Conservation (phyloP, 2,329 filamentous ascomycete species). For the Cercospora canescens region DNA sequence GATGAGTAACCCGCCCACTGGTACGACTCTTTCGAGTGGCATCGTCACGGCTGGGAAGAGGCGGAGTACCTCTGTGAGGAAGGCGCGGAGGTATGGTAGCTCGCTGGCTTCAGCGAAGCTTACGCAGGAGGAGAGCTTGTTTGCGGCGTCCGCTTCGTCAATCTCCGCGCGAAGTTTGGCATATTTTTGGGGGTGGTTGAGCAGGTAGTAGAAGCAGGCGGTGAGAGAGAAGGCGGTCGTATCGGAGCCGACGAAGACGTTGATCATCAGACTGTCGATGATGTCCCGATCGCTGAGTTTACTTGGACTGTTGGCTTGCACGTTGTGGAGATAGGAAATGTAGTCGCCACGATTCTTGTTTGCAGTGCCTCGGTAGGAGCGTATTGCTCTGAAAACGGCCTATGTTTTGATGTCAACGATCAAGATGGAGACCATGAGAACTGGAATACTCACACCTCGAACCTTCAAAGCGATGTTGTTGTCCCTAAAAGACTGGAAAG, state of each 20-base stretch:
- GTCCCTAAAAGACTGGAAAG: background rate
- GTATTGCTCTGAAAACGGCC: background rate
- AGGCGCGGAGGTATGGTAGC: conserved; percentile 9
- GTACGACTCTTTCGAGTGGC: conserved; percentile 11
- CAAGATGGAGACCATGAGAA: background rate
- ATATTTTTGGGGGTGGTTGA: background rate
- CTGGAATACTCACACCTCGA: background rate
- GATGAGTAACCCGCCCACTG: background rate
- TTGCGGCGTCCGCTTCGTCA: background rate
- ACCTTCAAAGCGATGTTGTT: background rate
- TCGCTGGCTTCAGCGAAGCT: conserved; percentile 4
- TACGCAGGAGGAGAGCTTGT: background rate
- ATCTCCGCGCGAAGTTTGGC: conserved; percentile 6
- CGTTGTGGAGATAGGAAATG: background rate
- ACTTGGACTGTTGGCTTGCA: background rate
- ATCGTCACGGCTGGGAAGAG: conserved; percentile 8
- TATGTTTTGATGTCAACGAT: background rate
- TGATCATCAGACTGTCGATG: background rate
- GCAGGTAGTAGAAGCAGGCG: conserved; percentile 42
- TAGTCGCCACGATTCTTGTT: background rate
- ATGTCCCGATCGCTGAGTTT: background rate
- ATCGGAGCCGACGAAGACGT: conserved; percentile 8
- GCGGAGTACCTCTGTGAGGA: conserved; percentile 10
- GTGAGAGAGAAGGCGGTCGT: conserved; percentile 17
- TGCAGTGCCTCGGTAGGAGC: background rate